Evolutionary conservation across 129 eudicot genomes (phyloP).

Genomic region (Gnaphalium uliginosum): DNA sequence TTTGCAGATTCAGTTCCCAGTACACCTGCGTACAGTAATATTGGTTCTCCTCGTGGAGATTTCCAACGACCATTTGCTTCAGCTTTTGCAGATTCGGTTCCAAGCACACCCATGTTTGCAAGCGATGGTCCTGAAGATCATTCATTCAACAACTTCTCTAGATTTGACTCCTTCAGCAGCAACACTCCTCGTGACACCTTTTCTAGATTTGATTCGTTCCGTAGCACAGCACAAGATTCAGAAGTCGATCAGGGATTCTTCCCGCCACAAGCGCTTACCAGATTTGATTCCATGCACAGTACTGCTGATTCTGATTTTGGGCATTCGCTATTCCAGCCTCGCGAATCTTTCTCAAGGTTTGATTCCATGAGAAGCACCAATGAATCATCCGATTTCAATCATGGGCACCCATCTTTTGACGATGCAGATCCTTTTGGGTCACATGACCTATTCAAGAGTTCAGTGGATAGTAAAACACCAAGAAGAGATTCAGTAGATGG

Average conservation of each 20-base stretch:
- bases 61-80: constrained; percentile 23
- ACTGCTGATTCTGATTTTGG: constrained; percentile 56
- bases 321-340: constrained; percentile 53
- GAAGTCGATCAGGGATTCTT: constrained; percentile 48
- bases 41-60: constrained; percentile 35
- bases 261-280: constrained; percentile 34
- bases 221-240: constrained; percentile 53
- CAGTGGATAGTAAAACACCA: constrained; percentile 37
- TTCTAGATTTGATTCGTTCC: constrained; percentile 74
- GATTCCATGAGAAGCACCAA: constrained; percentile 59
- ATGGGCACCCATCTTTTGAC: constrained; percentile 64
- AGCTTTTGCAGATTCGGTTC: constrained; percentile 35
- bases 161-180: constrained; percentile 46
- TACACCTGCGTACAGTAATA: constrained; percentile 54
- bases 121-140: constrained; percentile 48
- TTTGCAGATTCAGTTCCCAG: constrained; percentile 69
- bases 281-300: constrained; percentile 70
- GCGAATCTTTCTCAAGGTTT: constrained; percentile 55
- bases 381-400: constrained; percentile 45
- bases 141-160: constrained; percentile 48
- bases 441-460: constrained; percentile 52
- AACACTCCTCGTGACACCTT: constrained; percentile 40
- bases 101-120: constrained; percentile 44
- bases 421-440: constrained; percentile 69
- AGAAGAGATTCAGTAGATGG: background rate